Evolutionary conservation across 2,329 filamentous ascomycete genomes (phyloP), one percentile per base, ranked within the genome.

Genomic region (Hypoxylon sp.): DNA sequence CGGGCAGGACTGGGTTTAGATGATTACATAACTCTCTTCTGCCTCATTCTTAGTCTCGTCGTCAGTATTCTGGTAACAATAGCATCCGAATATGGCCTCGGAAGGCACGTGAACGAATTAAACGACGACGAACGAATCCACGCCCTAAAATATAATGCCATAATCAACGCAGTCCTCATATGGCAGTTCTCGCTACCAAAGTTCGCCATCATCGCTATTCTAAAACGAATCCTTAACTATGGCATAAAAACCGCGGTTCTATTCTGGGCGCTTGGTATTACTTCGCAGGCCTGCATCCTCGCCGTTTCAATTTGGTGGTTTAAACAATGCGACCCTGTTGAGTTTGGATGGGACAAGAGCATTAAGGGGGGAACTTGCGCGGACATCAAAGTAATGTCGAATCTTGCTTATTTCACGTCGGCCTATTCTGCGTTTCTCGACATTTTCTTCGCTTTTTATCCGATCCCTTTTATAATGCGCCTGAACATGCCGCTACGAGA

Each of bases 141-240:
- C 20, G 75, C 78, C 2, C 70, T 78, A 6, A 74, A 75, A 56
- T 79, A 74, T 68, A 79, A 78, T 56, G 74, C 71, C 33, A 75
- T 80, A 42, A 77, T 77, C 59, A 77, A 73, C 37, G 66, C 75
- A 1, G 64, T 79, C 17, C 63, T 78, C 13, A 75, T 79, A 60
- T 79, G 77, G 78, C 73, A 74, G 54, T 80, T 79, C 61, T 79
- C 78, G 10, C 61, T 79, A 37, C 78, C 78, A 2, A 80, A 79
- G 42, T 79, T 79, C 46, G 77, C 77, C 56, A 73, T 79, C 57
- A 74, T 80, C 62, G 75, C 76, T 27, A 77, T 73, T 6, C 68
- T 79, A 5, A 72, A 78, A 44, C 75, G 77, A 46, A 79, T 79
- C 33, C 69, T 79, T 11, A 66, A 75, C 31, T 79, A 76, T 55